Evolutionary conservation across 257 asterid genomes (phyloP), one percentile per base, ranked within the genome.

Genomic region (Ilex asprella): DNA sequence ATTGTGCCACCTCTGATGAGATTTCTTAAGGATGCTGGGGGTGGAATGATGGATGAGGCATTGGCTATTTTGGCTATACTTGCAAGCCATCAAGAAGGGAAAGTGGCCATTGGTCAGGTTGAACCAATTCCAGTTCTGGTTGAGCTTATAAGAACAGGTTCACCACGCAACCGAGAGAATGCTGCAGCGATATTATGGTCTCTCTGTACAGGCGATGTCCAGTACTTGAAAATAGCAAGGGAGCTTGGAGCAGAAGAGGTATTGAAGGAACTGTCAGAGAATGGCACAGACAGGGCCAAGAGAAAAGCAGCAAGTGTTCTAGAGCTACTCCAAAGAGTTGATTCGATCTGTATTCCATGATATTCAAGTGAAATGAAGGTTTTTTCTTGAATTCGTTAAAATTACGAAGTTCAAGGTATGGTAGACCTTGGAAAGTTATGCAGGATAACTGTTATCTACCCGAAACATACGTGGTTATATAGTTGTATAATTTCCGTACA

Each of bases 31-130:
- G 97, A 93, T 68, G 94, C 87, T 0, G 95, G 90, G 11, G 84
- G 95, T 3, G 99, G 99, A 60, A 93, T 93, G 99, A 75, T 85
- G 72, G 99, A 89, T n/a, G 99, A 93, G 71, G 79, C 96, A 30
- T 76, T 92, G 2, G 97, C 99, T 0, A 87, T 93, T 72, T 61
- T 89, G 63, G 99, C 97, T 14, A 85, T 93, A 41, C 88, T 93
- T n/a, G 94, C 88, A 0, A 79, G 88, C 81, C 97, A 93, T 76
- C 91, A 72, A 58, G 99, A 93, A 70, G 99, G 96, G 56, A 87
- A 81, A 65, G 73, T 58, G 1, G 94, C 94, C 1, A 84, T 89
- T 30, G 86, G 88, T 21, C 82, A 76, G 75, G 78, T 88, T 0
- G 91, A 84, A 58, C 99, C 97, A 1, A 54, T 86, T 52, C 85